Evolutionary conservation across 208 protist genomes (phyloP), one percentile per base, ranked within the genome.

Genomic region (Baffinella frigidus): DNA sequence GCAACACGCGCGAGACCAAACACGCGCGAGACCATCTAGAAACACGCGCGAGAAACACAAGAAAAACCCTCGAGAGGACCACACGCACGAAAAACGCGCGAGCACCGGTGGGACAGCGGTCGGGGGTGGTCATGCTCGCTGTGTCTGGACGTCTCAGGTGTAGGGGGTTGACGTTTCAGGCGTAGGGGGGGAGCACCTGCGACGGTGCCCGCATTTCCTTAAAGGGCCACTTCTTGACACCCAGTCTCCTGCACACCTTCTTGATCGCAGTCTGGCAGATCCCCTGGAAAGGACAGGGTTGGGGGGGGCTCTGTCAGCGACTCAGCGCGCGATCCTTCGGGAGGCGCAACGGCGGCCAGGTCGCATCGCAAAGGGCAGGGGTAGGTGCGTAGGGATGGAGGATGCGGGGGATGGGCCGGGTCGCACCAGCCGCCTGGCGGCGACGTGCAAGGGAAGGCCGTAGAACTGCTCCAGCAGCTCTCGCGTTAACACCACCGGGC

Each of bases 391-490:
- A 64, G 3, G 56, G 24, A 14, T 24, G 17, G 0, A 64, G 30
- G 30, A 64, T 24, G 56, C 17, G 56, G 20, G 56, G 0, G 30
- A 64, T 3, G n/a, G n/a, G n/a, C n/a, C n/a, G 68, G 33, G 30
- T 43, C 68, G 45, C 41, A 72, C 83, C 73, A 90, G 41, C 72
- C 61, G 33, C 33, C 72, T 64, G 2, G 83, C 83, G 30, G 83
- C 83, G 14, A 90, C 35, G 64, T 90, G 83, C 2, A 90, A 36
- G 2, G 83, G 83, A 44, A 90, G 67, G 20, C 64, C 64, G 83
- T 90, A 90, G 43, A 90, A 90, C 17, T 67, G 61, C 36, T 90
- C 61, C 24, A 90, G 83, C 27, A 90, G 83, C 61, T 90, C 83
- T 2, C 67, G 36, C 4, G 30, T 77, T 35, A 90, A 39, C 2